Conservation (phyloP, 2,329 filamentous ascomycete genomes). For the Diaporthe humulicola region DNA sequence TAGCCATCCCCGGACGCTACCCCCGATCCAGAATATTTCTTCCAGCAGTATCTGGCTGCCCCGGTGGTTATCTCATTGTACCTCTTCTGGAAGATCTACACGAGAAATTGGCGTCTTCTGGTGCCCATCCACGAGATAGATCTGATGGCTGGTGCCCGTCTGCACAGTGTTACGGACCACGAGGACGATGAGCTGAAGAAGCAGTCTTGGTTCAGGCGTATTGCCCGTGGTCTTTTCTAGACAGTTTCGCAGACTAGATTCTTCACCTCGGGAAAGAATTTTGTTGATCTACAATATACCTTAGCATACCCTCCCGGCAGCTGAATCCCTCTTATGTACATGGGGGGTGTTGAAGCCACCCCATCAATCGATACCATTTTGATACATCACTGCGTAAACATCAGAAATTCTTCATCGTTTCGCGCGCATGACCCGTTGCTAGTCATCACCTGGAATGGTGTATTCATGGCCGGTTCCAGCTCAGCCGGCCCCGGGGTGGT, state of each 20-base stretch:
- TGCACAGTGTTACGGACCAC: conserved; percentile 62
- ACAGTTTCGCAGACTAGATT: background rate
- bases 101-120: conserved; percentile 67
- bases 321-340: background rate
- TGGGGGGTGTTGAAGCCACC: too few species aligned
- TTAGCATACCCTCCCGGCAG: background rate
- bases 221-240: conserved; percentile 52
- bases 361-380: conserved; percentile 1
- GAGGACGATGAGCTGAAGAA: conserved; percentile 48
- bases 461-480: background rate
- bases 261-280: background rate
- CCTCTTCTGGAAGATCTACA: conserved; percentile 74
- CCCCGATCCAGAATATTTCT: conserved; percentile 65
- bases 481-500: background rate
- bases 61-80: conserved; percentile 71
- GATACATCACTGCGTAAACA: background rate
- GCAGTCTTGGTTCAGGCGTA: conserved; percentile 52
- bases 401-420: background rate
- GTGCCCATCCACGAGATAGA: conserved; percentile 72
- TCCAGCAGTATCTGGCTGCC: conserved; percentile 69
- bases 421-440: background rate
- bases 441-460: background rate
- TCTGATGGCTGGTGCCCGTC: conserved; percentile 69
- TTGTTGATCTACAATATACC: background rate
- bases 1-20: conserved; percentile 51